Evolutionary conservation across 495 filamentous ascomycete genomes (phyloP).

Genomic region (Penicillium coffeae): DNA sequence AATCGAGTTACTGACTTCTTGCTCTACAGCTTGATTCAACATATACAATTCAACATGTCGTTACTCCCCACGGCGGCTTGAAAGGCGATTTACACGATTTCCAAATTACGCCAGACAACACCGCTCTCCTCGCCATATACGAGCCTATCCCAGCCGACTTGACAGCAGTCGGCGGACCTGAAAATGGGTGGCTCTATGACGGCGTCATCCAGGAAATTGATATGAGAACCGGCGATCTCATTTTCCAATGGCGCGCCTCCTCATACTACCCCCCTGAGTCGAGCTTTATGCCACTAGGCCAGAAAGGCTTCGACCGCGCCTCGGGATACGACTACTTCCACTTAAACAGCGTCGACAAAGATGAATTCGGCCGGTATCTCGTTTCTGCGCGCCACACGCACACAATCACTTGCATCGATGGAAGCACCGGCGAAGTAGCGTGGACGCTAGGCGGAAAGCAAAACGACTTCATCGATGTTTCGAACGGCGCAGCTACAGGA

Average conservation of each 20-base stretch:
- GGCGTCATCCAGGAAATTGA: constrained; percentile 45
- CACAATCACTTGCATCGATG: constrained; percentile 41
- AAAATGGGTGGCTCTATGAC: constrained; percentile 41
- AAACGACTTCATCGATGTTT: constrained; percentile 44
- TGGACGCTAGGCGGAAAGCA: constrained; percentile 52
- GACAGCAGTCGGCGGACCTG: constrained; percentile 39
- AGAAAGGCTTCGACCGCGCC: constrained; percentile 18
- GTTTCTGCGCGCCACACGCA: constrained; percentile 52
- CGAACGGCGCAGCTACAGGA: constrained; percentile 36
- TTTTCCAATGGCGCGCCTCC: constrained; percentile 41
- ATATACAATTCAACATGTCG: constrained; percentile 37
- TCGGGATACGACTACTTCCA: constrained; percentile 50
- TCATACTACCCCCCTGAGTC: constrained; percentile 23
- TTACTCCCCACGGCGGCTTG: constrained; percentile 32
- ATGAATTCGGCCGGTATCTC: constrained; percentile 48
- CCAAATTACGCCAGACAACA: constrained; percentile 42
- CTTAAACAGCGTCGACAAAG: constrained; percentile 57
- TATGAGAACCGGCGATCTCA: constrained; percentile 34
- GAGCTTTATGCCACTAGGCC: constrained; percentile 18
- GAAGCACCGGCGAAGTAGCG: constrained; percentile 49
- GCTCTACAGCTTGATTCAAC: constrained; percentile 42
- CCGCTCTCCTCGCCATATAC: constrained; percentile 51
- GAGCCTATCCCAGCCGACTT: constrained; percentile 44
- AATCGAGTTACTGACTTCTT: too few relatives aligned
- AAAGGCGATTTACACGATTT: constrained; percentile 45